Evolutionary conservation across 805 yeast species (phyloP), one percentile per base, ranked within the genome.

Genomic region (Metschnikowia kofuensis): DNA sequence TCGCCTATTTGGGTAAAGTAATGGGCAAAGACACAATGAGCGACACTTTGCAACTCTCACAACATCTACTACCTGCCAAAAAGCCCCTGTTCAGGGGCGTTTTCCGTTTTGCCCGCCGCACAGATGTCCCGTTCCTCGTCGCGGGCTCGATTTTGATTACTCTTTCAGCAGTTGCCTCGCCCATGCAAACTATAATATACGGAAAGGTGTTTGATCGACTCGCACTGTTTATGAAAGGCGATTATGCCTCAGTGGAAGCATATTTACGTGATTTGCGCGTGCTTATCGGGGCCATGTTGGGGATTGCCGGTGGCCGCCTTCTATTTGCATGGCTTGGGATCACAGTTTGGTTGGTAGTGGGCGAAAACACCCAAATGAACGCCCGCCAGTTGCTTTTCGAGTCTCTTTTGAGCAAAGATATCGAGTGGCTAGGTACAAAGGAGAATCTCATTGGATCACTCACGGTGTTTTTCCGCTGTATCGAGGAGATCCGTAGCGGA

Each of bases 401-500:
- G 1, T 68, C 77, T 0, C 65, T 85, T 28, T 52, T 87, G 14
- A 56, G 62, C 16, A 72, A 77, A 50, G 68, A 78, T 0, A 59
- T 81, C 30, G 65, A 67, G 15, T 88, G 94, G 94, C 83, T 78
- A 58, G 96, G 89, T 48, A 57, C 61, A 0, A 75, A 77, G 44
- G 67, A 70, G 1, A 78, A 80, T 36, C 55, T 84, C 1, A 72
- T 80, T 56, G 96, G 96, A 8, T 78, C 79, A 21, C 58, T 85
- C 12, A 73, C 84, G 7, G 90, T 83, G 60, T 64, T 80, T 7
- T 85, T 85, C 67, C 65, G 96, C 57, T 81, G 90, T 60, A 71
- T 87, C 28, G 94, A 89, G 65, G 95, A 89, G 57, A 61, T 81
- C 40, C 69, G 94, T 60, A 66, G 78, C 0, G 87, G 90, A 1